phyloP scores from a whole-genome alignment of 306 rosid genomes.

The Biancaea sappan region DNA sequence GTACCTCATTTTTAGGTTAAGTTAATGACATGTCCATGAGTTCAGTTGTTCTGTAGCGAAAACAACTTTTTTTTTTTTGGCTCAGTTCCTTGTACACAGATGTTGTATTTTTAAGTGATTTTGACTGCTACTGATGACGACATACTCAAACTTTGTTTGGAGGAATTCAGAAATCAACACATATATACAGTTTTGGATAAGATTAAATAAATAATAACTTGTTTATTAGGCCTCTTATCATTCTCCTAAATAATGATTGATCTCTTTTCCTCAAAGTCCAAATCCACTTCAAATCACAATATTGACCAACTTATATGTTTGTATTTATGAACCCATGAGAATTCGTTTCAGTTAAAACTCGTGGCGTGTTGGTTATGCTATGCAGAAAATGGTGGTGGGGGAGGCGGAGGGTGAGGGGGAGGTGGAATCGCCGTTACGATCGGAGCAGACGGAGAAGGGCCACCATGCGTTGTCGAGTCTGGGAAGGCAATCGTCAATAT shows the following conservation, averaged over 20 bases:
- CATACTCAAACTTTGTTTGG: not conserved
- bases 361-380: too few species aligned
- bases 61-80: not conserved
- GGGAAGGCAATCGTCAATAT: constrained; percentile 81
- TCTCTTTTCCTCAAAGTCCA: too few species aligned
- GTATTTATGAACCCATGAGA: too few species aligned
- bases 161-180: constrained; percentile 3
- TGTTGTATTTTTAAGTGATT: too few species aligned
- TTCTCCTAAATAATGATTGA: too few species aligned
- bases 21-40: not conserved
- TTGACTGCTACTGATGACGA: not conserved
- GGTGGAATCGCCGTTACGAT: constrained; percentile 45
- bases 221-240: too few species aligned
- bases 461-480: constrained; percentile 41
- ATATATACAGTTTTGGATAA: constrained; percentile 24
- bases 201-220: constrained; percentile 32
- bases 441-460: constrained; percentile 37
- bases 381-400: constrained; percentile 50
- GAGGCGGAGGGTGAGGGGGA: constrained; percentile 56
- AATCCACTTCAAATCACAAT: too few species aligned
- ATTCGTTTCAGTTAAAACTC: too few species aligned
- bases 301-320: too few species aligned
- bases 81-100: not conserved
- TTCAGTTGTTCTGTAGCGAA: too few species aligned
- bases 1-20: too few species aligned